Conservation (phyloP, 2,329 filamentous ascomycete species). For the Pseudogymnoascus sp. region DNA sequence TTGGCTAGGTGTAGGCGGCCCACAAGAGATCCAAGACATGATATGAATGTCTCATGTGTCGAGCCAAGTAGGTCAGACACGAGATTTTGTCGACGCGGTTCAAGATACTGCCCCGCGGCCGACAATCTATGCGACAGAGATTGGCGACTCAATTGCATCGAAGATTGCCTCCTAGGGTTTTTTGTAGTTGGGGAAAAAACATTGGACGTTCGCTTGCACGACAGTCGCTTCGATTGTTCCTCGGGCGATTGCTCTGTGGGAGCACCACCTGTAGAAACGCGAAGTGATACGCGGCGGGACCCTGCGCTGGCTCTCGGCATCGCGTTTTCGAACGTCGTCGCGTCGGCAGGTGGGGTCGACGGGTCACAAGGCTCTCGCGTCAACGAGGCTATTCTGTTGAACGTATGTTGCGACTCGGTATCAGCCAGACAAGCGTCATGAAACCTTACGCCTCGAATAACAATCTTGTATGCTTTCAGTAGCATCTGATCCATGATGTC, state of each 20-base stretch:
- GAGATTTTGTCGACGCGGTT: slow-evolving; percentile 52
- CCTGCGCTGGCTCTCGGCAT: slow-evolving; percentile 32
- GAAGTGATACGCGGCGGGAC: slow-evolving; percentile 25
- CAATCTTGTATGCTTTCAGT: slow-evolving; percentile 84
- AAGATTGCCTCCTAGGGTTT: slow-evolving; percentile 19
- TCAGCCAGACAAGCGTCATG: slow-evolving; percentile 75
- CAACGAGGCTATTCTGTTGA: slow-evolving; percentile 53
- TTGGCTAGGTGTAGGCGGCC: slow-evolving; percentile 84
- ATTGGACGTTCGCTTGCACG: slow-evolving; percentile 23
- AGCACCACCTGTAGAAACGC: slow-evolving; percentile 24
- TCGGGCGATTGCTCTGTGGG: slow-evolving; percentile 20
- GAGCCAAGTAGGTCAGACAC: slow-evolving; percentile 74
- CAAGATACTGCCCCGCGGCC: slow-evolving; percentile 39
- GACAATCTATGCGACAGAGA: slow-evolving; percentile 62
- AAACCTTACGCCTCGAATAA: slow-evolving; percentile 84
- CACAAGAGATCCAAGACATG: slow-evolving; percentile 86
- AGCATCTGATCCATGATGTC: slow-evolving; percentile 88
- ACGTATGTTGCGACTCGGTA: slow-evolving; percentile 37
- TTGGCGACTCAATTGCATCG: slow-evolving; percentile 22
- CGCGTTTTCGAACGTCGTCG: slow-evolving; percentile 41
- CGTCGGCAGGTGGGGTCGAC: slow-evolving; percentile 56
- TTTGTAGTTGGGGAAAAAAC: slow-evolving; percentile 17
- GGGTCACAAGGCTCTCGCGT: slow-evolving; percentile 52
- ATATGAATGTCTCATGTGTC: slow-evolving; percentile 81
- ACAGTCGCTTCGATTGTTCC: slow-evolving; percentile 25